A percentile compares a stretch with the other conserved stretches of the same genome.
These are phyloP conservation scores for Cystobasidiaceae sp. DNA, from an alignment of 1,284 basidiomycete genomes.

Conservation along the genomic window DNA sequence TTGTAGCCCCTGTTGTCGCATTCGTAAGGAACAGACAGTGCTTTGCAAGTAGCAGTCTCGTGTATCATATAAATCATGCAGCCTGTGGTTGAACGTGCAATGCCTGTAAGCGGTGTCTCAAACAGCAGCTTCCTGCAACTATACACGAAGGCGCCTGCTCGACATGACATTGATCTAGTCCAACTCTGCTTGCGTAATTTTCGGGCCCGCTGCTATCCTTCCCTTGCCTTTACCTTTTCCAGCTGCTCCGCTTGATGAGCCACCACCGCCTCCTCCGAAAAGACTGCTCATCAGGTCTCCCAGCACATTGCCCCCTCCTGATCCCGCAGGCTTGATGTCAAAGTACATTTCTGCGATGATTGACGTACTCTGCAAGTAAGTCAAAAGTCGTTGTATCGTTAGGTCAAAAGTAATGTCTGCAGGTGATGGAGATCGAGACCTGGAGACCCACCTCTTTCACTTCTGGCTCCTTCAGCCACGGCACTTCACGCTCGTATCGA, in stretches of 20 bases:
- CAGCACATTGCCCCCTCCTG: slow-evolving; percentile 64
- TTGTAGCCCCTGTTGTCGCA: not conserved
- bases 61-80: too few species aligned
- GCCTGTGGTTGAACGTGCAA: too few species aligned
- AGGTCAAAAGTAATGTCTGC: not conserved
- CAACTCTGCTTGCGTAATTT: slow-evolving; percentile 6
- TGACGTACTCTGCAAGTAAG: slow-evolving; percentile 54
- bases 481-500: slow-evolving; percentile 40
- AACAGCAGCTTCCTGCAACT: too few species aligned
- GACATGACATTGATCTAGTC: not conserved
- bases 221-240: slow-evolving; percentile 16
- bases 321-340: slow-evolving; percentile 66
- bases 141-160: too few species aligned
- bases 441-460: slow-evolving; percentile 62
- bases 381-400: too few species aligned
- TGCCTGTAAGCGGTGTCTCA: too few species aligned
- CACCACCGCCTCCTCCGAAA: slow-evolving; percentile 59
- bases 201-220: not conserved
- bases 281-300: slow-evolving; percentile 77
- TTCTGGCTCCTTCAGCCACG: slow-evolving; percentile 56
- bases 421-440: not conserved
- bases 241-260: not conserved
- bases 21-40: too few species aligned
- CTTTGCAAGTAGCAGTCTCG: not conserved
- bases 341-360: slow-evolving; percentile 63